Conservation (phyloP, 2,329 filamentous ascomycete genomes). For the Pezicula radicicola region DNA sequence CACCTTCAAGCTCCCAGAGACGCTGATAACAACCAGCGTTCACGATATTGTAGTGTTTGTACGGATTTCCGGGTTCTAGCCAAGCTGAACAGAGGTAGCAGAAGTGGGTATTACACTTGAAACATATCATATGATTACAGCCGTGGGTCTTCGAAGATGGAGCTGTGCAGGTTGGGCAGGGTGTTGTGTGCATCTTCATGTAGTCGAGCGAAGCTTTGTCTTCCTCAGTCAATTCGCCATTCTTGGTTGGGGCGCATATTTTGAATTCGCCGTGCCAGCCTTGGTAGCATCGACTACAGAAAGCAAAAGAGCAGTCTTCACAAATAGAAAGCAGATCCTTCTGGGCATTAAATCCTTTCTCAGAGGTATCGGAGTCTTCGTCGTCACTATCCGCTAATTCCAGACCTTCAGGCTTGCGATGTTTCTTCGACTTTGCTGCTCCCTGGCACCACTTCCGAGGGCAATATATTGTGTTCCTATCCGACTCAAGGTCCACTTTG, state of each 20-base stretch:
- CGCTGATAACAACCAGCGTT: conserved; percentile 75
- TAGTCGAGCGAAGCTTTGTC: conserved; percentile 87
- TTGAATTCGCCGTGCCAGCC: conserved; percentile 92
- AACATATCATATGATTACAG: conserved; percentile 97
- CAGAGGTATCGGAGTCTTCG: conserved; percentile 42
- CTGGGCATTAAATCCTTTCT: conserved; percentile 25
- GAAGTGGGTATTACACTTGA: conserved; percentile 86
- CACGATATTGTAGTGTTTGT: conserved; percentile 78
- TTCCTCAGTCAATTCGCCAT: conserved; percentile 72
- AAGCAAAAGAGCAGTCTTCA: conserved; percentile 85
- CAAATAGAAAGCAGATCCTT: conserved; percentile 77
- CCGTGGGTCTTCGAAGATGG: conserved; percentile 88
- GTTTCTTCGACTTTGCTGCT: conserved; percentile 72
- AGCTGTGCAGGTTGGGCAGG: conserved; percentile 83
- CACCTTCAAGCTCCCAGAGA: conserved; percentile 85
- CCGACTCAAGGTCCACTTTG: conserved; percentile 87
- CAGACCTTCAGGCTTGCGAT: conserved; percentile 67
- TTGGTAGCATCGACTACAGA: conserved; percentile 67
- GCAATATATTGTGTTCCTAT: conserved; percentile 90
- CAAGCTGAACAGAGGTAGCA: conserved; percentile 93
- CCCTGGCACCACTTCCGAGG: conserved; percentile 91
- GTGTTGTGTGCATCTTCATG: conserved; percentile 74
- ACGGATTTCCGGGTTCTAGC: conserved; percentile 78
- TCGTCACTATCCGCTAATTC: conserved; percentile 57
- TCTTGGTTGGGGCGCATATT: conserved; percentile 64